phyloP scores from a whole-genome alignment of 768 basidiomycete species.

The Pisolithus tinctorius region DNA sequence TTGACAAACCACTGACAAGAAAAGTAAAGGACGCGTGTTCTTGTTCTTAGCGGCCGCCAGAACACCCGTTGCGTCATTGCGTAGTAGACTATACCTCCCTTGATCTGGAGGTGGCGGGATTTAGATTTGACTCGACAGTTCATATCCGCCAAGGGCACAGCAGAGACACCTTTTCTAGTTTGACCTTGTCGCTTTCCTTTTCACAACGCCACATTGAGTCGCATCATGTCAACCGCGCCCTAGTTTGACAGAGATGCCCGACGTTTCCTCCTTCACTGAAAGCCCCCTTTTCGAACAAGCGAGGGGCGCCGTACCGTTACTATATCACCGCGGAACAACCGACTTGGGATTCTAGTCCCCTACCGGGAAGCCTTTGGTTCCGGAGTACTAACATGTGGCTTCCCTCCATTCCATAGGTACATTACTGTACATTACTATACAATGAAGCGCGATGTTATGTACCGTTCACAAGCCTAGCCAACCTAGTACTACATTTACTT shows the following conservation, averaged over 20 bases:
- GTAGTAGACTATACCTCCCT: neutral
- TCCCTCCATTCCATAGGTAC: neutral
- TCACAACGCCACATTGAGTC: too few relatives aligned
- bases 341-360: neutral
- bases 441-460: neutral
- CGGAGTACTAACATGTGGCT: neutral
- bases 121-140: conserved; percentile 10
- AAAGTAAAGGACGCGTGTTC: neutral
- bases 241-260: too few relatives aligned
- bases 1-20: neutral
- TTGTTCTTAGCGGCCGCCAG: neutral
- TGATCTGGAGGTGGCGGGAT: neutral
- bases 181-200: too few relatives aligned
- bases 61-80: neutral
- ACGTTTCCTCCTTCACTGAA: too few relatives aligned
- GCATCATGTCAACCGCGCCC: too few relatives aligned
- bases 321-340: neutral
- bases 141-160: conserved; percentile 24
- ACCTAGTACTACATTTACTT: neutral
- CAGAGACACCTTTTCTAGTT: conserved; percentile 6
- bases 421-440: neutral
- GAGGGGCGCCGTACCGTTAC: neutral
- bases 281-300: too few relatives aligned
- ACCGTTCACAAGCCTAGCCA: neutral
- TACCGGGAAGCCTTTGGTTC: neutral